Percentiles rank a stretch among this genome's conserved stretches.
These are phyloP conservation scores for Vaccinium corymbosum DNA, from an alignment of 148 eudicot genomes.

Conservation along the genomic window DNA sequence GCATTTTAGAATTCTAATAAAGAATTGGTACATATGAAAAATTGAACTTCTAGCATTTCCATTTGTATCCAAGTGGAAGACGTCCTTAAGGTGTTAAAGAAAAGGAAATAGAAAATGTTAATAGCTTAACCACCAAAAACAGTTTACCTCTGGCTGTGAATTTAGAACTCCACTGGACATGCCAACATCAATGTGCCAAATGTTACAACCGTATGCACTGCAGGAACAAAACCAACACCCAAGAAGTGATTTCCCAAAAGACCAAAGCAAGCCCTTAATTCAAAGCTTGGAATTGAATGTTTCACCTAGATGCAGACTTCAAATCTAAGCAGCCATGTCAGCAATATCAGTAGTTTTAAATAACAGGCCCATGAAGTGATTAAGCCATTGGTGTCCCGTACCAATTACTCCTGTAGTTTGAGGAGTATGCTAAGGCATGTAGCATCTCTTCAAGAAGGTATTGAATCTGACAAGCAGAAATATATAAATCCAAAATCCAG, in stretches of 20 bases:
- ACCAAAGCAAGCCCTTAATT: not conserved
- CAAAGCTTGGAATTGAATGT: not conserved
- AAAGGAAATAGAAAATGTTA: not conserved
- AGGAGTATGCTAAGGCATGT: slow-evolving; percentile 78
- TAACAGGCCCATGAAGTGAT: slow-evolving; percentile 11
- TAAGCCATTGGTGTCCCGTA: slow-evolving; percentile 21
- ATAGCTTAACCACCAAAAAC: not conserved
- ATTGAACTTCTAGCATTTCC: not conserved
- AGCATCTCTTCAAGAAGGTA: slow-evolving; percentile 66
- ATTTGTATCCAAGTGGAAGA: not conserved
- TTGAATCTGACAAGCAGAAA: slow-evolving; percentile 47
- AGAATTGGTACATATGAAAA: not conserved
- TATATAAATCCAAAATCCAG: not conserved
- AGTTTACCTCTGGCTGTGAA: slow-evolving; percentile 83
- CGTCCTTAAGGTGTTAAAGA: not conserved
- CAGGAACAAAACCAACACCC: slow-evolving; percentile 13
- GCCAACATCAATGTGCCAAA: slow-evolving; percentile 97
- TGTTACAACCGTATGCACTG: slow-evolving; percentile 79
- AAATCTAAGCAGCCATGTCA: not conserved
- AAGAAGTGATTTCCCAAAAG: not conserved
- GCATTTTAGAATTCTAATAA: slow-evolving; percentile 5
- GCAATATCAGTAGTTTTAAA: not conserved
- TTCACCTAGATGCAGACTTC: not conserved
- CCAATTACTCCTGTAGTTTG: slow-evolving; percentile 89
- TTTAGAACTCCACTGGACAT: slow-evolving; percentile 97